Evolutionary conservation across 192 early-diverging fungal genomes (phyloP).

Genomic region (Backusella luteola): DNA sequence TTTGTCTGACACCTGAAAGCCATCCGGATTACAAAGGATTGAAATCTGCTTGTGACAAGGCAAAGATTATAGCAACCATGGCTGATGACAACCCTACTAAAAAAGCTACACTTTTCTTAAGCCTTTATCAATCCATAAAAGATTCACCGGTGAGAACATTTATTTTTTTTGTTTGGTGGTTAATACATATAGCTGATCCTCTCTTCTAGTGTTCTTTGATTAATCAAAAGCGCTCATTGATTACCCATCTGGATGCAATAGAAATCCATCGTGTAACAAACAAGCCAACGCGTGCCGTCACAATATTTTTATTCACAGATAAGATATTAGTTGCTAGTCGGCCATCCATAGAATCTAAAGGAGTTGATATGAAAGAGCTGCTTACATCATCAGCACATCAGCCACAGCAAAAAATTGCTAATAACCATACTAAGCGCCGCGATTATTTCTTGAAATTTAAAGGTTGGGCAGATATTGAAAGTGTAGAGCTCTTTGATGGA

Average conservation of each 20-base stretch:
- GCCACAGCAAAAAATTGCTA: neutral
- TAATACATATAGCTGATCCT: neutral
- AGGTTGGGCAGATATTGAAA: conserved; percentile 38
- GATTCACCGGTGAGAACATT: conserved; percentile 25
- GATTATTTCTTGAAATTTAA: conserved; percentile 27
- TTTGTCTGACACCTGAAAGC: conserved; percentile 22
- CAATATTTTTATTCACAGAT: conserved; percentile 38
- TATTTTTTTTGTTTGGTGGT: neutral
- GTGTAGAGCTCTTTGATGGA: conserved; percentile 33
- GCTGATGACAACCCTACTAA: conserved; percentile 36
- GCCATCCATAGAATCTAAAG: conserved; percentile 21
- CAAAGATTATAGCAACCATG: conserved; percentile 36
- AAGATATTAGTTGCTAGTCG: conserved; percentile 35
- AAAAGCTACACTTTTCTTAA: conserved; percentile 34
- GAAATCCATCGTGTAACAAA: conserved; percentile 31
- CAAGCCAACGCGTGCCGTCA: conserved; percentile 28
- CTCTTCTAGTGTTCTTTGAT: conserved; percentile 30
- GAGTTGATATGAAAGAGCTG: conserved; percentile 25
- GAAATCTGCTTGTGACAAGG: conserved; percentile 15
- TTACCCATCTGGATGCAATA: conserved; percentile 29
- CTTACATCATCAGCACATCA: neutral
- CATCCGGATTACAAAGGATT: conserved; percentile 29
- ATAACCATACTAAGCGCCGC: neutral
- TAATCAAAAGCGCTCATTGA: conserved; percentile 29
- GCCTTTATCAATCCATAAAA: conserved; percentile 30